Base-by-base conservation (phyloP, 768 basidiomycete genomes). In the Termitomyces eurrhizus region DNA sequence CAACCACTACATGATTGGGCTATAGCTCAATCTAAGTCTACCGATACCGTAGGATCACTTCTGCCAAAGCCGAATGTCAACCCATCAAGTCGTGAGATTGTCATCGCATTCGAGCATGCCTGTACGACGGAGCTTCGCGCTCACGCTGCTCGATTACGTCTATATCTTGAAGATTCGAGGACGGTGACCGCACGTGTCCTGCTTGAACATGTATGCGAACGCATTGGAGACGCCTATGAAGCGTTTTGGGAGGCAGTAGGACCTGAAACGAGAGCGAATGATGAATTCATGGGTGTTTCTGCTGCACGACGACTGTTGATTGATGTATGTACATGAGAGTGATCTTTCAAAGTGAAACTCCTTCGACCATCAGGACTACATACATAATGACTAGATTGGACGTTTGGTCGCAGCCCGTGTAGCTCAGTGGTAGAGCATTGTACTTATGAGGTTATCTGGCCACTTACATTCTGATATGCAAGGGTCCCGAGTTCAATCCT, bases 121-220 rank as follows among this genome's bases (percentile, higher is more conserved):
- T 80, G 84, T 63, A 80, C 84, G 66, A 75, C 80, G 3, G 83
- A 86, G 62, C 73, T 88, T 24, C 81, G 81, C 35, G 75, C 80
- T 3, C 76, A 72, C n/a, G 79, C 89, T 18, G 78, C 72, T 12
- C 80, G 86, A 57, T 73, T 97, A 69, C 77, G 82, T 67, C 66
- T 92, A 59, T 98, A 95, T 71, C 80, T 99, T 8, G 87, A 88
- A 66, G 90, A 95, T 66, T 83, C 85, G 59, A 78, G 87, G 60
- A 93, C 93, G 5, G 89, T 90, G 36, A 93, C 93, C 7, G 90
- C 90, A 36, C 77, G 77, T 2, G 88, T 98, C 8, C 76, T 98
- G 56, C 73, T 97, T 33, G 82, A 82, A 35, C 93, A 95, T 64
- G 79, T 91, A 29, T 78, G 86, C 71, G 90, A 89, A 49, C 83